phyloP scores from a whole-genome alignment of 768 basidiomycete species.

The Termitomyces sp. region DNA sequence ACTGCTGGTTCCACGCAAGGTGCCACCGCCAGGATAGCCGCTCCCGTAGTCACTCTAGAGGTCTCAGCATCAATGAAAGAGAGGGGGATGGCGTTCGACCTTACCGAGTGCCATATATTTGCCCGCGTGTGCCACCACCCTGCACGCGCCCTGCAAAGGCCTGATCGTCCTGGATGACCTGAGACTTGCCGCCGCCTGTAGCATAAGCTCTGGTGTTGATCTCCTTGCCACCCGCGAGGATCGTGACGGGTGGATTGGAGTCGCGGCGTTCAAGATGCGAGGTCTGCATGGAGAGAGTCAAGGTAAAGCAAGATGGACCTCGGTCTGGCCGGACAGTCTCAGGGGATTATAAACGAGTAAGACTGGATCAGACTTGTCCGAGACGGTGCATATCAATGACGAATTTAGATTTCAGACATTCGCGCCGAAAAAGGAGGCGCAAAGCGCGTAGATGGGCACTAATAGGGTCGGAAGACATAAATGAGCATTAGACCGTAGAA shows the following conservation, averaged over 20 bases:
- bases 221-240: background rate
- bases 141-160: slow-evolving; percentile 8
- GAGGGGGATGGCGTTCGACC: background rate
- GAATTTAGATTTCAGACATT: too few relatives aligned
- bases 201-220: background rate
- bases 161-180: background rate
- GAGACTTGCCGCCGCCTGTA: slow-evolving; percentile 4
- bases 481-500: too few relatives aligned
- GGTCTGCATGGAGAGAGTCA: background rate
- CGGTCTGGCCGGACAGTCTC: background rate
- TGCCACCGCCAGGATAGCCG: slow-evolving; percentile 6
- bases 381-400: background rate
- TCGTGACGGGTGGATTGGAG: background rate
- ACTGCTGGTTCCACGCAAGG: background rate
- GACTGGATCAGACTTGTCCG: background rate
- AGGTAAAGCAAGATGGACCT: background rate
- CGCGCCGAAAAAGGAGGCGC: background rate
- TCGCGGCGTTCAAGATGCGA: background rate
- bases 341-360: background rate
- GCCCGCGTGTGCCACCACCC: slow-evolving; percentile 3
- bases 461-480: too few relatives aligned
- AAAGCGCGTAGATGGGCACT: too few relatives aligned
- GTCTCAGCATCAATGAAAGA: background rate
- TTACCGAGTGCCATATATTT: slow-evolving; percentile 8
- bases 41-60: slow-evolving; percentile 7